Conservation (phyloP, 768 basidiomycete genomes). For the Suillus variegatus region DNA sequence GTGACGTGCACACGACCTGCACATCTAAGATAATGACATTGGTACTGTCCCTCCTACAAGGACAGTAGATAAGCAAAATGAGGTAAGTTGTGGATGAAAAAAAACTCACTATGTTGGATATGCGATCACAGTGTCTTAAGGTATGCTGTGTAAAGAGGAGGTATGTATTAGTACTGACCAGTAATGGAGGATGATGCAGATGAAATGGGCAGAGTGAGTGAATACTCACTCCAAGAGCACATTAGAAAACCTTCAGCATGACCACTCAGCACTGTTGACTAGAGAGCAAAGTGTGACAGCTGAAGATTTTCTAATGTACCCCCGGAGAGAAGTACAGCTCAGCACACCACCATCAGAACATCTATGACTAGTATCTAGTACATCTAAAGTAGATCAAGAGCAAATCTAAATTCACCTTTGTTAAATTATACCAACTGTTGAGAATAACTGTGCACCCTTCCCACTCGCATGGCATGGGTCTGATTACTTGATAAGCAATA, state of each 20-base stretch:
- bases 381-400: conserved; percentile 8
- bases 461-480: conserved; percentile 32
- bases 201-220: background rate
- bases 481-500: conserved; percentile 26
- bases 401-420: conserved; percentile 27
- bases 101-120: conserved; percentile 16
- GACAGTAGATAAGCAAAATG: background rate
- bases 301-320: conserved; percentile 17
- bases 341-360: conserved; percentile 4
- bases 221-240: conserved; percentile 16
- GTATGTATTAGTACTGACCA: conserved; percentile 12
- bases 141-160: conserved; percentile 23
- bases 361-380: conserved; percentile 10
- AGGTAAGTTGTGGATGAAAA: background rate
- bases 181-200: background rate
- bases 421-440: conserved; percentile 30
- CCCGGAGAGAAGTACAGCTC: conserved; percentile 5
- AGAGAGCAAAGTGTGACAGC: conserved; percentile 10
- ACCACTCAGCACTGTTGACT: conserved; percentile 9
- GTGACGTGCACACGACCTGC: conserved; percentile 28
- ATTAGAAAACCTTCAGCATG: conserved; percentile 24
- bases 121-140: conserved; percentile 24
- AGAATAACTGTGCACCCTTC: conserved; percentile 24
- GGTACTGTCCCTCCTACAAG: conserved; percentile 28
- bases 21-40: conserved; percentile 27